phyloP scores from a whole-genome alignment of 208 protist species.

The Acanthamoeba sp. region DNA sequence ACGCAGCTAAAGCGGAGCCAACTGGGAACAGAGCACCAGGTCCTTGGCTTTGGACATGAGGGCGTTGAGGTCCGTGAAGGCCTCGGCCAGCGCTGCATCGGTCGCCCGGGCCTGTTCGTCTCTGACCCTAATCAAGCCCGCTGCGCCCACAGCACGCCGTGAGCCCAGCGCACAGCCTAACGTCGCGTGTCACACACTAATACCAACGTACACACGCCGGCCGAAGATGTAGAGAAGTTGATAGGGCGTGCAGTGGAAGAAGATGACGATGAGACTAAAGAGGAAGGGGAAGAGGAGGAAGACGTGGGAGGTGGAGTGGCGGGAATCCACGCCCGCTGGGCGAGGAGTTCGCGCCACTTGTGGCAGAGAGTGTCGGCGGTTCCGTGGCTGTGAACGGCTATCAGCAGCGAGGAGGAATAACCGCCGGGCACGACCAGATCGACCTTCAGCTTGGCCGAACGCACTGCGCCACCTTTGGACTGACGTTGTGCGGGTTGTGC shows the following conservation, averaged over 20 bases:
- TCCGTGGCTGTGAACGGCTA: constrained; percentile 8
- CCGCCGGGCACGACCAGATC: background rate
- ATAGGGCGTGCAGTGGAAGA: background rate
- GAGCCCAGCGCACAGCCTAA: background rate
- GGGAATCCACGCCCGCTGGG: background rate
- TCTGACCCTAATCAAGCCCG: constrained; percentile 71
- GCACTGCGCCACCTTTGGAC: background rate
- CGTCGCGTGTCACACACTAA: background rate
- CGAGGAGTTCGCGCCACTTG: background rate
- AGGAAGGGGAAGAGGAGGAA: background rate
- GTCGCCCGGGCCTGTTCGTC: constrained; percentile 76
- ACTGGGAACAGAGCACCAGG: too few species aligned
- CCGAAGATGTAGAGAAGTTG: background rate
- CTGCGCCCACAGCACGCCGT: background rate
- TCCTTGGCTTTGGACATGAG: constrained; percentile 83
- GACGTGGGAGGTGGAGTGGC: background rate
- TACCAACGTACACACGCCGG: constrained; percentile 31
- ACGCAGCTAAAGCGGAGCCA: too few species aligned
- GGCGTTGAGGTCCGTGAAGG: constrained; percentile 81
- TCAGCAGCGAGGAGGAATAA: background rate
- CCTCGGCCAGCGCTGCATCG: constrained; percentile 73
- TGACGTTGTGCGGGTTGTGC: background rate
- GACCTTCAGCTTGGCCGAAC: background rate
- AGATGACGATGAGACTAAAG: background rate
- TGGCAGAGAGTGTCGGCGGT: background rate